These are phyloP conservation scores for Onygenales sp. DNA, from an alignment of 2,329 filamentous ascomycete genomes.

Conservation along the genomic window DNA sequence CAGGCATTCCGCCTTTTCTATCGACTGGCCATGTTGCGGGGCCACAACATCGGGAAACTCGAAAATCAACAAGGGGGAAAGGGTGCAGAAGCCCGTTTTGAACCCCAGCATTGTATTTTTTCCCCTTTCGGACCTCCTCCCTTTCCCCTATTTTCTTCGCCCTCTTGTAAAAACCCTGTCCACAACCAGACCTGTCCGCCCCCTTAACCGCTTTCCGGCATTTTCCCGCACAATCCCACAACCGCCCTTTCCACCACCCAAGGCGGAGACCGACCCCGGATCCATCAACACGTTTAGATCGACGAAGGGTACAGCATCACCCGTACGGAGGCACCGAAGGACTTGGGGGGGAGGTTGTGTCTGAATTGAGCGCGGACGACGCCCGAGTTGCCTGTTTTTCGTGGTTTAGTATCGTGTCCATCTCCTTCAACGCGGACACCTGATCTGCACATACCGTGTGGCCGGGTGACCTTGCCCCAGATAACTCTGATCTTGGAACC, in stretches of 20 bases:
- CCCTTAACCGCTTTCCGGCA: neutral
- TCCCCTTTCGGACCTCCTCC: neutral
- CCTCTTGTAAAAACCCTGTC: neutral
- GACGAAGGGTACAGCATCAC: conserved; percentile 97
- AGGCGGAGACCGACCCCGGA: neutral
- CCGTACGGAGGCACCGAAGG: conserved; percentile 91
- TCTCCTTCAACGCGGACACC: neutral
- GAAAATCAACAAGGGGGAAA: conserved; percentile 1
- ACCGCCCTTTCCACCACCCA: neutral
- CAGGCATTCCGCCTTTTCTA: conserved; percentile 1
- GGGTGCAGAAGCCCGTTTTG: conserved; percentile 1
- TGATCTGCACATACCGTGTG: conserved; percentile 61
- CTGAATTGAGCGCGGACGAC: conserved; percentile 97
- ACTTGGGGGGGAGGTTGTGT: conserved; percentile 89
- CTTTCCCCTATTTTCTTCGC: neutral
- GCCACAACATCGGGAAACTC: neutral
- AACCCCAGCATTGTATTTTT: neutral
- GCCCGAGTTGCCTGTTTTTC: conserved; percentile 74
- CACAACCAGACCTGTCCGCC: neutral
- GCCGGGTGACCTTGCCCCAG: conserved; percentile 96
- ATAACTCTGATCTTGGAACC: conserved; percentile 98
- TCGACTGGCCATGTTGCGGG: neutral
- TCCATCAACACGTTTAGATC: conserved; percentile 56
- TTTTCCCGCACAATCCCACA: neutral
- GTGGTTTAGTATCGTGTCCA: neutral